Evolutionary conservation across 2,329 filamentous ascomycete species (phyloP).

Genomic region (Exserohilum rostratum): DNA sequence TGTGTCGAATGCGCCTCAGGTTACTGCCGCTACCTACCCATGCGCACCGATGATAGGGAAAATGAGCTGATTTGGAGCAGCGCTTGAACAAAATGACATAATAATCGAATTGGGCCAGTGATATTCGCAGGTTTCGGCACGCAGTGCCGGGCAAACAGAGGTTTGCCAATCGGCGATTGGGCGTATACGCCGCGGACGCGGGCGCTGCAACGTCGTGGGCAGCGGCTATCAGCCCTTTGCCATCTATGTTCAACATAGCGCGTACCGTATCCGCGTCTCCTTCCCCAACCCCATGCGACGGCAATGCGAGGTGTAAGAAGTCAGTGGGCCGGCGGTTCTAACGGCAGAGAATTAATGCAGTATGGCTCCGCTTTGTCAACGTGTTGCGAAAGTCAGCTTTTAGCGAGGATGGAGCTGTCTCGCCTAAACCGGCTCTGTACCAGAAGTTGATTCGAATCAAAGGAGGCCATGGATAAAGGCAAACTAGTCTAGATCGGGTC

Average conservation of each 20-base stretch:
- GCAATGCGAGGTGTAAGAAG: slow-evolving; percentile 42
- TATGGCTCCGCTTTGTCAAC: slow-evolving; percentile 18
- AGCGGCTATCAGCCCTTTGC: slow-evolving; percentile 22
- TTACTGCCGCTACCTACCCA: not conserved
- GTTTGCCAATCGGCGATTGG: slow-evolving; percentile 7
- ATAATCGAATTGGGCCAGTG: slow-evolving; percentile 41
- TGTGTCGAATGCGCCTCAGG: slow-evolving; percentile 8
- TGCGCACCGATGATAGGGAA: slow-evolving; percentile 6
- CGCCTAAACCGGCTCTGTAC: slow-evolving; percentile 25
- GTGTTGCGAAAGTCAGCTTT: slow-evolving; percentile 25
- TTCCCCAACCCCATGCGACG: slow-evolving; percentile 18
- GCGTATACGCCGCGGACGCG: slow-evolving; percentile 9
- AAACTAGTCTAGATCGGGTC: slow-evolving; percentile 26
- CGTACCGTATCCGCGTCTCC: slow-evolving; percentile 28
- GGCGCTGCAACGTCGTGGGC: slow-evolving; percentile 7
- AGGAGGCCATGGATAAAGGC: slow-evolving; percentile 20
- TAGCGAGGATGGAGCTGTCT: slow-evolving; percentile 25
- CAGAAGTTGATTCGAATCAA: slow-evolving; percentile 28
- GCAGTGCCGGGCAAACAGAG: slow-evolving; percentile 47
- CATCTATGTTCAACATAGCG: slow-evolving; percentile 22
- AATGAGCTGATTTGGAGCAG: slow-evolving; percentile 3
- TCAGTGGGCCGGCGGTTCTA: slow-evolving; percentile 32
- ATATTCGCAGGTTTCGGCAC: slow-evolving; percentile 71
- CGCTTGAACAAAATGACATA: slow-evolving; percentile 9
- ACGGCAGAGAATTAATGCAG: slow-evolving; percentile 32